A percentile compares a stretch with the other conserved stretches of the same genome.
phyloP scores from a whole-genome alignment of 2,329 filamentous ascomycete genomes.

The Botrytis tulipae region DNA sequence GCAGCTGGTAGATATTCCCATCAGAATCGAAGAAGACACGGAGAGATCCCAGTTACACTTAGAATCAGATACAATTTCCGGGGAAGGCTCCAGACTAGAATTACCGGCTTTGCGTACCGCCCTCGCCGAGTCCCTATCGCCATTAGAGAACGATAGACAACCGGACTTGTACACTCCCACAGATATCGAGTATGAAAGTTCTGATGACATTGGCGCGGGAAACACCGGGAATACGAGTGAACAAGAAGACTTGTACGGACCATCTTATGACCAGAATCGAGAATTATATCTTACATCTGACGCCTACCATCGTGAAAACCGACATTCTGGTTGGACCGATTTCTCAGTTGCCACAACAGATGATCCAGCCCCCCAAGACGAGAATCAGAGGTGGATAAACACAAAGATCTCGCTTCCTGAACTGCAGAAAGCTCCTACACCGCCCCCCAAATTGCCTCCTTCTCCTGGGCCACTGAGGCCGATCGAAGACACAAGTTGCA shows the following conservation, averaged over 20 bases:
- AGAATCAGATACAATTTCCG: not conserved
- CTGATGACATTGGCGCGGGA: slow-evolving; percentile 29
- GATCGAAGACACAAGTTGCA: slow-evolving; percentile 15
- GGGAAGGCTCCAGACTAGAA: slow-evolving; percentile 27
- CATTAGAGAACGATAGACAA: slow-evolving; percentile 26
- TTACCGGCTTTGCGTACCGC: slow-evolving; percentile 33
- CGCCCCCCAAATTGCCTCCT: slow-evolving; percentile 42
- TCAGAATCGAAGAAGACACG: slow-evolving; percentile 7
- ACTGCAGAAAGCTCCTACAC: slow-evolving; percentile 40
- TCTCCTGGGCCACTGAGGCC: slow-evolving; percentile 31
- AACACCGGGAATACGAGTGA: slow-evolving; percentile 23
- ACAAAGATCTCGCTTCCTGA: slow-evolving; percentile 30
- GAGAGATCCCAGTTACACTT: not conserved
- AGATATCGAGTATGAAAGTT: slow-evolving; percentile 39
- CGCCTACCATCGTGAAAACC: slow-evolving; percentile 28
- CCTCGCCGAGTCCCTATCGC: slow-evolving; percentile 28
- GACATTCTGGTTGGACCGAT: slow-evolving; percentile 37
- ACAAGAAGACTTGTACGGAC: slow-evolving; percentile 25
- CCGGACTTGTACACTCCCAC: slow-evolving; percentile 35
- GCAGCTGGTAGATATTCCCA: slow-evolving; percentile 10
- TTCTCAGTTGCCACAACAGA: slow-evolving; percentile 33
- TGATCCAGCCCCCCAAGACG: slow-evolving; percentile 28
- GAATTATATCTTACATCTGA: slow-evolving; percentile 25
- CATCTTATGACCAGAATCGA: slow-evolving; percentile 26
- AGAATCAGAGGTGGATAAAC: slow-evolving; percentile 20